phyloP scores from a whole-genome alignment of 2,329 filamentous ascomycete species.

The Aspergillus sp. region DNA sequence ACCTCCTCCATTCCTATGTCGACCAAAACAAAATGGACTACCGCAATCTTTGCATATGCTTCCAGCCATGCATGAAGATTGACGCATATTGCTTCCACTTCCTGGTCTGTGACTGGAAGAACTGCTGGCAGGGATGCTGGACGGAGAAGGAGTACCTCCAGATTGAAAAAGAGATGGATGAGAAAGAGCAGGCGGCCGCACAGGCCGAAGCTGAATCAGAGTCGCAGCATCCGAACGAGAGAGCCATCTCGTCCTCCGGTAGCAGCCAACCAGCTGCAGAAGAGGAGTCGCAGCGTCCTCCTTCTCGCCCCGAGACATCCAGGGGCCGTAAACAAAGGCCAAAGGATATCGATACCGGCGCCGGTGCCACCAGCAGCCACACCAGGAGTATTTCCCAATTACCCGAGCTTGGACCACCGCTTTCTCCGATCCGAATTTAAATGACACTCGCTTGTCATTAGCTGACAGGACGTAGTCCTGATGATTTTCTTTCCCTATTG shows the following conservation, averaged over 20 bases:
- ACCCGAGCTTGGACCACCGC: constrained; percentile 42
- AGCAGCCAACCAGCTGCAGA: constrained; percentile 50
- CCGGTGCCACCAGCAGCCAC: constrained; percentile 12
- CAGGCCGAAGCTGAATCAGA: constrained; percentile 13
- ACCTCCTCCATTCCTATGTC: constrained; percentile 79
- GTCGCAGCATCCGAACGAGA: constrained; percentile 39
- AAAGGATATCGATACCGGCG: constrained; percentile 25
- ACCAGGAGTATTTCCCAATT: constrained; percentile 36
- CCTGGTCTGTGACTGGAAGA: constrained; percentile 87
- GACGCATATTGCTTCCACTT: constrained; percentile 94
- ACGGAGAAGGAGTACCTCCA: constrained; percentile 76
- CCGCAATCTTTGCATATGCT: constrained; percentile 90
- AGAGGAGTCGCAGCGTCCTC: constrained; percentile 20
- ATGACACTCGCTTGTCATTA: background rate
- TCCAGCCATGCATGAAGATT: constrained; percentile 94
- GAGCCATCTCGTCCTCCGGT: constrained; percentile 58
- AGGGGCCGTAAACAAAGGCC: constrained; percentile 25
- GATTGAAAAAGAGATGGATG: constrained; percentile 39
- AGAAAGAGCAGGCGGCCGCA: constrained; percentile 22
- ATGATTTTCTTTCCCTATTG: no score
- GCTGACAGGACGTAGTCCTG: no score
- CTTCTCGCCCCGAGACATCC: constrained; percentile 19
- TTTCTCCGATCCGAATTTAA: constrained; percentile 43
- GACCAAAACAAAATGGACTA: constrained; percentile 99
- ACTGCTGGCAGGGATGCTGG: constrained; percentile 95